Base-by-base conservation (phyloP, 768 basidiomycete genomes). In the Tubosaeta sp. region DNA sequence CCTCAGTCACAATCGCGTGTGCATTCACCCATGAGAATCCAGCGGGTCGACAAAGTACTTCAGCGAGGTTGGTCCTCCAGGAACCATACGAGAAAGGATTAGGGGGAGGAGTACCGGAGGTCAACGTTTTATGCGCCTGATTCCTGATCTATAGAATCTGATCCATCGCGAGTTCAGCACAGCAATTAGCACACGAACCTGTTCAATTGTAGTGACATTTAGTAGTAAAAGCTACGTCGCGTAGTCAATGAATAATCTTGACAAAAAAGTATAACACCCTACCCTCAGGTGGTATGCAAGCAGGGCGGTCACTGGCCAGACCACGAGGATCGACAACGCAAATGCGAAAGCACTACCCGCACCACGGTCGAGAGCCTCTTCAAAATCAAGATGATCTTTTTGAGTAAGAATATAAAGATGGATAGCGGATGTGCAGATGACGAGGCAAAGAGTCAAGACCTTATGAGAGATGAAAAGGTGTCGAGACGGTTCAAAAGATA, bases 181-280 rank as follows among this genome's bases (percentile, higher is more conserved):
- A 51, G 41, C 17, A 38, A 58, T 63, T 57, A 49, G 49, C 43
- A 51, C 48, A 64, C 82, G 69, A 67, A 88, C 88, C 80, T 93
- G 91, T 73, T 97, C 95, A 55, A 97, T 93, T n/a, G 94, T 97
- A 9, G 95, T 97, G 33, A 92, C 78, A 68, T 95, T 95, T 56
- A 93, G 74, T 31, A 93, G 66, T 48, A 95, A 71, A 44, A 97
- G 76, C 86, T 91, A 66, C 33, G 44, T 50, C 9, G 12, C 14
- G 8, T 45, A 6, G 53, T 61, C 38, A 59, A 52, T 27, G 25
- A 14, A 25, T 33, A 27, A 22, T 35, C 25, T 43, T 12, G 13
- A 31, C 9, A 14, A 25, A 38, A 50, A 9, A 32, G 14, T 2
- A 33, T 8, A 26, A 19, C 6, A 74, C 89, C 64, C 68, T 22